Evolutionary conservation across 1,284 basidiomycete species (phyloP).

Genomic region (Leccinum fuscescens): DNA sequence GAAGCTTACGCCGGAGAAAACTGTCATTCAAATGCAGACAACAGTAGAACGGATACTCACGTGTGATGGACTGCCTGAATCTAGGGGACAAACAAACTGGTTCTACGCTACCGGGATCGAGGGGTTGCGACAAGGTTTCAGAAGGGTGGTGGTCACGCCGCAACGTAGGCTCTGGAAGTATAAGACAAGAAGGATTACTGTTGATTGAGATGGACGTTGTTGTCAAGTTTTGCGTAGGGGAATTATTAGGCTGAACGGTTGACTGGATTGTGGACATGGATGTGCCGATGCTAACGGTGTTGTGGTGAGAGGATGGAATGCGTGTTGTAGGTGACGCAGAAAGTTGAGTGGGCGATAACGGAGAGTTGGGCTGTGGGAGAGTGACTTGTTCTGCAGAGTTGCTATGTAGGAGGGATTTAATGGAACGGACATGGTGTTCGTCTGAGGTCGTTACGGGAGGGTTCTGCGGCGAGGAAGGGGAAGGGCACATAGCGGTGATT

Average conservation of each 20-base stretch:
- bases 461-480: conserved; percentile 24
- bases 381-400: conserved; percentile 7
- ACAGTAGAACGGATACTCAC: conserved; percentile 13
- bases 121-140: conserved; percentile 8
- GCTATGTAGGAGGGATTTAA: conserved; percentile 7
- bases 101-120: conserved; percentile 15
- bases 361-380: conserved; percentile 8
- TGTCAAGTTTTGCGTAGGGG: conserved; percentile 12
- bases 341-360: conserved; percentile 13
- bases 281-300: conserved; percentile 8
- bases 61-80: conserved; percentile 23
- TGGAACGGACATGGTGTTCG: conserved; percentile 10
- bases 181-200: conserved; percentile 25
- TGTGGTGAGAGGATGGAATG: conserved; percentile 9
- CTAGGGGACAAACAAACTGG: conserved; percentile 4
- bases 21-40: conserved; percentile 8
- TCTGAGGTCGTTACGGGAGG: conserved; percentile 22
- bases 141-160: conserved; percentile 6
- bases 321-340: conserved; percentile 23
- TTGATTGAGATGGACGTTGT: conserved; percentile 16
- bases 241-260: conserved; percentile 21
- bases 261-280: conserved; percentile 19
- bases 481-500: conserved; percentile 29
- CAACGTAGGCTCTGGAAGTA: conserved; percentile 11
- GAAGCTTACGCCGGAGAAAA: conserved; percentile 18